phyloP scores from a whole-genome alignment of 2,329 filamentous ascomycete genomes.

The Chrysoporthe puriensis region DNA sequence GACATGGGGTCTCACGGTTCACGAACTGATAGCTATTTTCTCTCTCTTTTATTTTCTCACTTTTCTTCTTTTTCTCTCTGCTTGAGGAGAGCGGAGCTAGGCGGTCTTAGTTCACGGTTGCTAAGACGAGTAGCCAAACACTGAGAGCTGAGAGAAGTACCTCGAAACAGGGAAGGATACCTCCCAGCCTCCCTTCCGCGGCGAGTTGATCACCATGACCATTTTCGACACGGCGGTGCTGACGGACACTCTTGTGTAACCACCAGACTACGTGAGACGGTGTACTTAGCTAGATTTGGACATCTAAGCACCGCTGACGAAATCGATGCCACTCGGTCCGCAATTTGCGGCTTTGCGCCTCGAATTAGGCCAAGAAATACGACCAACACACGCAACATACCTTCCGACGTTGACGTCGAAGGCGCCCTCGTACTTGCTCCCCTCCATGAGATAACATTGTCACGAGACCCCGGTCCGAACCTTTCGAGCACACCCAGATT shows the following conservation, averaged over 20 bases:
- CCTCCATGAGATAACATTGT: not conserved
- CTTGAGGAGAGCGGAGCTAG: no score
- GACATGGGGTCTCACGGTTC: no score
- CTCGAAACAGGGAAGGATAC: no score
- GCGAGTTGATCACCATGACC: not conserved
- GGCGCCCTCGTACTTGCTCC: not conserved
- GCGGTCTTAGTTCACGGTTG: no score
- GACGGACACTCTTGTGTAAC: not conserved
- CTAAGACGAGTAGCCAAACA: no score
- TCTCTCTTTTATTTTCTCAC: no score
- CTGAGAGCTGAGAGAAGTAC: no score
- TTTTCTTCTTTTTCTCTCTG: no score
- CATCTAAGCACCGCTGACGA: conserved; percentile 3
- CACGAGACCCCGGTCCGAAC: not conserved
- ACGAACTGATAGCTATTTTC: no score
- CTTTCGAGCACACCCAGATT: not conserved
- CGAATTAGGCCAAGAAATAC: not conserved
- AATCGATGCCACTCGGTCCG: not conserved
- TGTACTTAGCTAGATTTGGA: not conserved
- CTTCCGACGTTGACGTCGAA: conserved; percentile 12
- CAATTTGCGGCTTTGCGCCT: not conserved
- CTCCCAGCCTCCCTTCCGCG: no score
- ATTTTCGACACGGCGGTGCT: conserved; percentile 7
- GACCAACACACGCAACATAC: not conserved
- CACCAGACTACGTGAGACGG: not conserved